Conservation (phyloP, 805 yeast species). For the Sugiyamaella smithiae region DNA sequence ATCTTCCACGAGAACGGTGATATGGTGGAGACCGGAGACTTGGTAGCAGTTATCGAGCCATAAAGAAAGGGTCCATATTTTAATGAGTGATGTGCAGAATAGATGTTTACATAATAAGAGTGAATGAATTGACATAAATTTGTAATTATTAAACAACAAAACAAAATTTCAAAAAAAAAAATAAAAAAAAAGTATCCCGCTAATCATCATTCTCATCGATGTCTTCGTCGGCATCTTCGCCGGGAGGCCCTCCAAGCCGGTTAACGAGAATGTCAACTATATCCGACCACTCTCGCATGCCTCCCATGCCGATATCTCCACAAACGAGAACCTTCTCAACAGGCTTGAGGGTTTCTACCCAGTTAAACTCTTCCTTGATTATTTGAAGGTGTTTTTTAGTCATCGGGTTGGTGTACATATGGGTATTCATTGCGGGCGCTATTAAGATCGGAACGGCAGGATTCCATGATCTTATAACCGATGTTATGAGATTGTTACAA, state of each 20-base stretch:
- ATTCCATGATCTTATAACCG: conserved; percentile 93
- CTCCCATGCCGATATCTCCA: conserved; percentile 98
- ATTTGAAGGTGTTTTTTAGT: conserved; percentile 78
- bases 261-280: conserved; percentile 78
- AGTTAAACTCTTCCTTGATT: conserved; percentile 83
- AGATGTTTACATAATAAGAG: no score
- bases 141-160: background rate
- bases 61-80: background rate
- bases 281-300: conserved; percentile 96
- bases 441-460: conserved; percentile 83
- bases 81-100: background rate
- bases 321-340: conserved; percentile 93
- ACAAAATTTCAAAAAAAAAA: background rate
- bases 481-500: conserved; percentile 88
- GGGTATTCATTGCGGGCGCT: conserved; percentile 96
- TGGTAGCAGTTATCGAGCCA: conserved; percentile 75
- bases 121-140: no score
- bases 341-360: conserved; percentile 86
- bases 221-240: conserved; percentile 29
- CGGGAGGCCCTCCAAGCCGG: conserved; percentile 32
- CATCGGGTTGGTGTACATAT: conserved; percentile 83
- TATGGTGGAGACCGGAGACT: conserved; percentile 95
- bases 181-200: conserved; percentile 6
- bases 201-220: conserved; percentile 23
- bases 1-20: conserved; percentile 78